phyloP scores from a whole-genome alignment of 2,329 filamentous ascomycete genomes.

The Fusarium buharicum region DNA sequence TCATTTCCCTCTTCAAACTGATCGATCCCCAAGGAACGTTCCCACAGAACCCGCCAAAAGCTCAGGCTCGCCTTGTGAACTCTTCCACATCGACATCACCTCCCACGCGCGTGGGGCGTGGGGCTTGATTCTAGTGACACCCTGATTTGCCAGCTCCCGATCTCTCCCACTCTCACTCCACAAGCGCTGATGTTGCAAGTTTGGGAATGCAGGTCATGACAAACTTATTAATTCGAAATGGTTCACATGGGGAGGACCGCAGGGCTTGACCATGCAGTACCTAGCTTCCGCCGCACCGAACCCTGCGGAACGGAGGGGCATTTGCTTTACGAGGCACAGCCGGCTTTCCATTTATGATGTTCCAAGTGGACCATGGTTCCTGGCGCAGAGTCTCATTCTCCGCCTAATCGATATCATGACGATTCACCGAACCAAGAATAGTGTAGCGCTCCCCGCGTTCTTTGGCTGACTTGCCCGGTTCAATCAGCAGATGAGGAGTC shows the following conservation, averaged over 20 bases:
- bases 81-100: conserved; percentile 31
- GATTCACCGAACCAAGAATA: conserved; percentile 43
- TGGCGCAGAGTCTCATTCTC: conserved; percentile 30
- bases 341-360: conserved; percentile 14
- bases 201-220: conserved; percentile 43
- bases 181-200: conserved; percentile 43
- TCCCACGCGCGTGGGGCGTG: conserved; percentile 46
- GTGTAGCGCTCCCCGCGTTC: conserved; percentile 40
- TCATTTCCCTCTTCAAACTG: conserved; percentile 1
- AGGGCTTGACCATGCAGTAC: conserved; percentile 14
- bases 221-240: conserved; percentile 46
- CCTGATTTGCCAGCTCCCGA: conserved; percentile 44
- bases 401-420: conserved; percentile 36
- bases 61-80: conserved; percentile 38
- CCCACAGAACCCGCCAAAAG: conserved; percentile 11
- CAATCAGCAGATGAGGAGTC: conserved; percentile 34
- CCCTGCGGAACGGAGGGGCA: conserved; percentile 24
- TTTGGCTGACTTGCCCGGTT: conserved; percentile 31
- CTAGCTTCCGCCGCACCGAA: conserved; percentile 25
- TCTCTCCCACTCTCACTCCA: conserved; percentile 46
- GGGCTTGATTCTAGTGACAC: conserved; percentile 37
- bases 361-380: conserved; percentile 40
- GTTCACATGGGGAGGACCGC: conserved; percentile 38
- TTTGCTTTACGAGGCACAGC: conserved; percentile 24
- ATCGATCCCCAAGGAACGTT: conserved; percentile 7